Evolutionary conservation across 495 filamentous ascomycete genomes (phyloP), one percentile per base, ranked within the genome.

Genomic region (Lichenothelia convexa): DNA sequence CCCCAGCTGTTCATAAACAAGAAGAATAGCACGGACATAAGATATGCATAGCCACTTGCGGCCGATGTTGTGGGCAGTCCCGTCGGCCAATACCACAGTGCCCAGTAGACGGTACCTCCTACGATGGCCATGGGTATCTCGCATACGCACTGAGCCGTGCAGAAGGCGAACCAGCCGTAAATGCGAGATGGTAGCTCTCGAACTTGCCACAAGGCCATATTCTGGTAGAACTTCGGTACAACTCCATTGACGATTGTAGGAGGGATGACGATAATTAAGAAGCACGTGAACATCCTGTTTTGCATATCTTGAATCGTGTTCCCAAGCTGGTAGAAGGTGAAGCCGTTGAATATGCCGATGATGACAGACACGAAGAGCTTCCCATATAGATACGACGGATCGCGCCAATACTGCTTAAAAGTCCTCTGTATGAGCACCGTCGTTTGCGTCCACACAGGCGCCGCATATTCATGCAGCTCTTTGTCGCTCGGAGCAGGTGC

Each of bases 141-240:
- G 27, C 68, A 72, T 16, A 89, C 58, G 5, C 85, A 57, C 43
- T 78, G 72, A 11, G 80, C 81, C 0, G 77, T 82, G 45, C 63
- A 70, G 57, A 92, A 93, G 5, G 83, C 76, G 21, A 80, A 59
- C 81, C 81, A 91, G 22, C 73, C 71, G 47, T 93, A 93, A 34
- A 84, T 84, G 18, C 76, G 64, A 9, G 68, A 73, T 0, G 80
- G 79, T 33, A 74, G 68, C 52, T 93, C 84, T 11, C 84, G 65
- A 0, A 67, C 68, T 56, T 80, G 68, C 74, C 75, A 91, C 12
- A 89, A 62, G 4, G 68, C 64, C 43, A 79, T 70, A 59, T 85
- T 80, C 26, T 64, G 55, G 56, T 78, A 85, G 63, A 87, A 91
- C 45, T 80, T 85, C 24, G 85, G 83, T 3, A 86, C 68, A n/a